These are phyloP conservation scores for Apiotrichum sp. DNA, from an alignment of 1,284 basidiomycete species.

Conservation along the genomic window DNA sequence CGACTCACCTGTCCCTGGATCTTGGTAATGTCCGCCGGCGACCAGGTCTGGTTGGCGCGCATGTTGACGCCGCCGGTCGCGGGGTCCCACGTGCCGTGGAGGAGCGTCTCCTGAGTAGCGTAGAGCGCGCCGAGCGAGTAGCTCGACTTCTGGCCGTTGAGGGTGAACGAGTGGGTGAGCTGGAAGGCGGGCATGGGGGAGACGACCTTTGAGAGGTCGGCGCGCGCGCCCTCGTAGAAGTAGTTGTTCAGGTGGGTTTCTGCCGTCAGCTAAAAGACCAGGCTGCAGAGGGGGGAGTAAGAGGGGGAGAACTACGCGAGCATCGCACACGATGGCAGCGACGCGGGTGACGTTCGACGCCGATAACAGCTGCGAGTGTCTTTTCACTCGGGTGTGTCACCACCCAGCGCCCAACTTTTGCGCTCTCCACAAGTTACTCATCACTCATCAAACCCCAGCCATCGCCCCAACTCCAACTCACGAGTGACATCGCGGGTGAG, in stretches of 20 bases:
- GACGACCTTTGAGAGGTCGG: constrained; percentile 90
- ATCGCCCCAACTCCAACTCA: constrained; percentile 44
- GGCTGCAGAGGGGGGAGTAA: too few relatives aligned
- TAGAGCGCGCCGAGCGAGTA: constrained; percentile 96
- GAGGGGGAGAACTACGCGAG: too few relatives aligned
- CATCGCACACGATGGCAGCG: too few relatives aligned
- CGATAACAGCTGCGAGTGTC: too few relatives aligned
- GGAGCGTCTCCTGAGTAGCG: constrained; percentile 66
- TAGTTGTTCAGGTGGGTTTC: constrained; percentile 89
- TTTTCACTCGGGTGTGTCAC: too few relatives aligned
- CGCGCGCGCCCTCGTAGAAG: constrained; percentile 93
- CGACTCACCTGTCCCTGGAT: constrained; percentile 76
- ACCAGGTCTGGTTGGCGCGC: constrained; percentile 87
- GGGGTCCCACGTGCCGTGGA: constrained; percentile 84
- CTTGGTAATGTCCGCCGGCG: constrained; percentile 72
- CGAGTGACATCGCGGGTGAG: constrained; percentile 84
- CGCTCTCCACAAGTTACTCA: not conserved
- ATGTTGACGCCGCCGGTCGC: constrained; percentile 86
- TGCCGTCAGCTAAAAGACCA: constrained; percentile 38
- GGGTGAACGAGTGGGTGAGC: constrained; percentile 89
- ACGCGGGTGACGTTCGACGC: too few relatives aligned
- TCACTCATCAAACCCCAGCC: too few relatives aligned
- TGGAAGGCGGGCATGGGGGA: constrained; percentile 95
- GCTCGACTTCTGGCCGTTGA: constrained; percentile 57
- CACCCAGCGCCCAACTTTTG: too few relatives aligned